phyloP scores from a whole-genome alignment of 2,329 filamentous ascomycete genomes.

The Venturia nashicola region DNA sequence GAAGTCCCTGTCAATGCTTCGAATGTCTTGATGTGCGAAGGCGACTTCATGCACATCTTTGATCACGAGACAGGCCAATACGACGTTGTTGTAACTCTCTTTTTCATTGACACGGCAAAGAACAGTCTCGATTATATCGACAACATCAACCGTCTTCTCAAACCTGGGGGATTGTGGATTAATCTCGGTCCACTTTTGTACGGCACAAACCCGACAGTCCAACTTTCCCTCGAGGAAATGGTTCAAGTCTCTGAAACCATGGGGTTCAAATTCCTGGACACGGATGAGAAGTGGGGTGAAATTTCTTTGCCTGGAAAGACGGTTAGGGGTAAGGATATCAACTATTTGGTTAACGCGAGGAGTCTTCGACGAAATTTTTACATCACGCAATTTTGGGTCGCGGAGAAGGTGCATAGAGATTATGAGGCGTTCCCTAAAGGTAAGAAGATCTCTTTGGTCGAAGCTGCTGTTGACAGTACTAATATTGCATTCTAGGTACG shows the following conservation, averaged over 20 bases:
- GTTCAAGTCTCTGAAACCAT: constrained; percentile 4
- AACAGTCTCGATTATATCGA: constrained; percentile 9
- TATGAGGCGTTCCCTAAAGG: background rate
- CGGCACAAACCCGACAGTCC: background rate
- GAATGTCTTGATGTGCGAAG: constrained; percentile 4
- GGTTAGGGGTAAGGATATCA: background rate
- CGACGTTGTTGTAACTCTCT: constrained; percentile 6
- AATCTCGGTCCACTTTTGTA: constrained; percentile 9
- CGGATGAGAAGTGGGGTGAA: constrained; percentile 1
- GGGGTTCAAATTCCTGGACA: constrained; percentile 10
- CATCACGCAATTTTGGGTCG: constrained; percentile 6
- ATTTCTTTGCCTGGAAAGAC: constrained; percentile 5
- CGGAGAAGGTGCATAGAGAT: constrained; percentile 5
- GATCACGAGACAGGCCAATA: constrained; percentile 1
- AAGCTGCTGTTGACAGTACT: background rate
- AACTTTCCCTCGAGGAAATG: constrained; percentile 8
- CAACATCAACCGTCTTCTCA: constrained; percentile 5
- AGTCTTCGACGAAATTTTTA: constrained; percentile 5
- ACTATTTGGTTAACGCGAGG: constrained; percentile 4
- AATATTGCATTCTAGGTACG: background rate
- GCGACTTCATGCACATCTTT: constrained; percentile 8
- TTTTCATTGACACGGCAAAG: constrained; percentile 10
- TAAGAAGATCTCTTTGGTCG: background rate
- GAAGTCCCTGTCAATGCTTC: constrained; percentile 1
- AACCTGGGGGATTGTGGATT: constrained; percentile 9